Evolutionary conservation across 176 grass and related monocot species (phyloP).

Genomic region (Poa annua): DNA sequence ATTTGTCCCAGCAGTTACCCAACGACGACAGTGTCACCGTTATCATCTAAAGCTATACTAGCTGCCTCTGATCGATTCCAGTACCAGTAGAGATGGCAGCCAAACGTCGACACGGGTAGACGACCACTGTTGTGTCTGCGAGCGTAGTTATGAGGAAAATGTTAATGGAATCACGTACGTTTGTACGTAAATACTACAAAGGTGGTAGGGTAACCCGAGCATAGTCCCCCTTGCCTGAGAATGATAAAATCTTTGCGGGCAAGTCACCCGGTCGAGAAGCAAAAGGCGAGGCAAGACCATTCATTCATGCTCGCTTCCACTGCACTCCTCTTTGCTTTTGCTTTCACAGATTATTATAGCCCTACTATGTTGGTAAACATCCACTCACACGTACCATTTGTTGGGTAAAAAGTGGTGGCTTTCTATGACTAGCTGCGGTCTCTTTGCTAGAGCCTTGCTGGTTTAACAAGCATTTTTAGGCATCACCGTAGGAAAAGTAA

Average conservation of each 20-base stretch:
- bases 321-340: slow-evolving; percentile 44
- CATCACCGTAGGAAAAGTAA: too few species aligned
- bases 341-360: slow-evolving; percentile 34
- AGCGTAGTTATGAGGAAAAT: slow-evolving; percentile 3
- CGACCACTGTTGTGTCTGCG: neutral
- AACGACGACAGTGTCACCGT: neutral
- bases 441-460: neutral
- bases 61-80: neutral
- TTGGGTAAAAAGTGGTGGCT: slow-evolving; percentile 3
- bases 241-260: slow-evolving; percentile 45
- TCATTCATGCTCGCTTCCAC: slow-evolving; percentile 46
- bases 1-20: slow-evolving; percentile 16
- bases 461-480: neutral
- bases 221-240: slow-evolving; percentile 11
- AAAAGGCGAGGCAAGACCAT: slow-evolving; percentile 20
- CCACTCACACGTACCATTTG: slow-evolving; percentile 25
- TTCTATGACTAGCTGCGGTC: neutral
- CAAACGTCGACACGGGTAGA: neutral
- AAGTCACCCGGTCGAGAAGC: slow-evolving; percentile 34
- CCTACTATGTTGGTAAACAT: slow-evolving; percentile 34
- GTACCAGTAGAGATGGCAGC: neutral
- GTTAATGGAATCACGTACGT: neutral
- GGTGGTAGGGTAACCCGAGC: slow-evolving; percentile 26
- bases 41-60: neutral
- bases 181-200: neutral